Base-by-base conservation (phyloP, 1,284 basidiomycete species). In the Puccinia novopanici region DNA sequence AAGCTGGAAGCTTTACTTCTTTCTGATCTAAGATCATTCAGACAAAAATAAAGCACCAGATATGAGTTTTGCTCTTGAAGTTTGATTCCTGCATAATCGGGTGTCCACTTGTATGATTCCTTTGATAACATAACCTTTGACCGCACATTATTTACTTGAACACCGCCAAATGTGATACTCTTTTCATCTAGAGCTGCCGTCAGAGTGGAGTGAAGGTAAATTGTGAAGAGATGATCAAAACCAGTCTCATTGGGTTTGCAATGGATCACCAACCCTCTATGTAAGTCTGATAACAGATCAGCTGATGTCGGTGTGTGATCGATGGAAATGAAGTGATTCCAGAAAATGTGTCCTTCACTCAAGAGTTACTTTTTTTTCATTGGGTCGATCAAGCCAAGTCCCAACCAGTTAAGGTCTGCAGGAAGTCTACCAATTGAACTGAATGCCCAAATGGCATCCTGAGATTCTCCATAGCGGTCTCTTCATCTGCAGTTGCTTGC, bases 281-380 rank as follows among this genome's bases (percentile, higher is more conserved):
- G 37, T 15, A 61, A 37, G 15, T 61, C 37, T 9, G 30, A 3
- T 37, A 61, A 37, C 30, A 61, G 19, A 61, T 19, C 59, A 1
- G 59, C 59, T 17, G 59, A 19, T 15, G 30, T 17, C 4, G 59
- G 59, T 61, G 59, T 54, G 22, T 54, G 52, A n/a, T 54, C 5
- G 19, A 54, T 54, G 9, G 52, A 54, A 54, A 54, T 19, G 19
- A 61, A 61, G 34, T 61, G 59, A 37, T 61, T 61, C 59, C 59
- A 61, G 34, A 61, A 61, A 37, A 61, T 17, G n/a, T 22, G 19
- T 15, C 59, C 59, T 12, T 17, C 5, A 61, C 13, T 34, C 13
- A 34, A 37, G 30, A 61, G 59, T 61, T 13, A 12, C 17, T 17
- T 61, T 61, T 34, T 8, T 61, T 61, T 22, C 17, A 5, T 37